Evolutionary conservation across 2,329 filamentous ascomycete species (phyloP).

Genomic region (Phaeosphaeriaceae sp.): DNA sequence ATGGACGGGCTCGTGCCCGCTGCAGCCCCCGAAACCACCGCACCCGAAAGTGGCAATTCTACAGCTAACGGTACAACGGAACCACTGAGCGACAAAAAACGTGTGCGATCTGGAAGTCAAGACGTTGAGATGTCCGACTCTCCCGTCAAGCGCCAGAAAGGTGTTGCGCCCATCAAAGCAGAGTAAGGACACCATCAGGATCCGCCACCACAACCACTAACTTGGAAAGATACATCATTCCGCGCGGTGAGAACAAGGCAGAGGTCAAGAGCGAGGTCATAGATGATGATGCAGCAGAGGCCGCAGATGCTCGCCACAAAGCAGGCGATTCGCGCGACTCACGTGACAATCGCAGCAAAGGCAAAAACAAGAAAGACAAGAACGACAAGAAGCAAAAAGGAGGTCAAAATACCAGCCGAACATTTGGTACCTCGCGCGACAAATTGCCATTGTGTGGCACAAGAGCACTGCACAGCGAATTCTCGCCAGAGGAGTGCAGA

Average conservation of each 20-base stretch:
- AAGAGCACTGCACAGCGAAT: constrained; percentile 75
- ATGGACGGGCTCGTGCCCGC: constrained; percentile 17
- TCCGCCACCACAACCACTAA: constrained; percentile 25
- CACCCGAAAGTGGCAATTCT: constrained; percentile 28
- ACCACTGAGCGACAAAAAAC: constrained; percentile 45
- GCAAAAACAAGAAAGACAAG: constrained; percentile 61
- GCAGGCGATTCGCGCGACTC: constrained; percentile 43
- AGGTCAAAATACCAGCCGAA: constrained; percentile 84
- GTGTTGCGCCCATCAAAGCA: constrained; percentile 74
- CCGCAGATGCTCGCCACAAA: constrained; percentile 57
- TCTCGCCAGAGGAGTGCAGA: constrained; percentile 77
- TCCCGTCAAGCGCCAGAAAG: constrained; percentile 51
- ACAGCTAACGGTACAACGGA: constrained; percentile 34
- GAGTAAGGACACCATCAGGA: constrained; percentile 61
- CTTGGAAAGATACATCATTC: constrained; percentile 42
- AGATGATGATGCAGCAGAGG: constrained; percentile 67
- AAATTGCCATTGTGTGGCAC: constrained; percentile 79
- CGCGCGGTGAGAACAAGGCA: constrained; percentile 33
- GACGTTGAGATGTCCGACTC: constrained; percentile 33
- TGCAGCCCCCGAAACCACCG: constrained; percentile 24
- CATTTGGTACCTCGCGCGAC: constrained; percentile 82
- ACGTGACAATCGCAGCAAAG: constrained; percentile 49
- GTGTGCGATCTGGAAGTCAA: constrained; percentile 44
- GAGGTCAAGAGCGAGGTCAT: constrained; percentile 37
- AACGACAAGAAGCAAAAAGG: constrained; percentile 72